Conservation (phyloP, 352 stramenopile species). For the Aphanomyces stellatus region DNA sequence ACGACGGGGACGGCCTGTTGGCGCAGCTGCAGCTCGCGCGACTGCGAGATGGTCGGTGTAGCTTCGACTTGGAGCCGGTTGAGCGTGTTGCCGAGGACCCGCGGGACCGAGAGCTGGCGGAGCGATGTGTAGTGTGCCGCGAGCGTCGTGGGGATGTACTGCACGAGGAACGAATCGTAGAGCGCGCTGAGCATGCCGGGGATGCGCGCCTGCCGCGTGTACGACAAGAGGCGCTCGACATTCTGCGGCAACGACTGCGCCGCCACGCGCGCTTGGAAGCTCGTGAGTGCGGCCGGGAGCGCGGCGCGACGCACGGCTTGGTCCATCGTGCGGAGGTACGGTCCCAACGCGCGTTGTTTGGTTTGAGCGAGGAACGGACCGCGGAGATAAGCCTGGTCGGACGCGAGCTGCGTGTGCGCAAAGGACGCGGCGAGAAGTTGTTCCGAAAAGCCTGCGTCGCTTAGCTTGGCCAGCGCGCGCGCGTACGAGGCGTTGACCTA, state of each 20-base stretch:
- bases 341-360: slow-evolving; percentile 42
- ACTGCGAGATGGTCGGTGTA: slow-evolving; percentile 34
- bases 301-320: slow-evolving; percentile 28
- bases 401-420: slow-evolving; percentile 37
- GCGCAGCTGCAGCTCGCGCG: slow-evolving; percentile 34
- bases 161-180: slow-evolving; percentile 50
- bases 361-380: slow-evolving; percentile 45
- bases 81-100: slow-evolving; percentile 45
- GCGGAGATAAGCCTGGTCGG: slow-evolving; percentile 35
- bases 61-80: slow-evolving; percentile 42
- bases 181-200: slow-evolving; percentile 51
- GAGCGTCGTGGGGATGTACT: slow-evolving; percentile 38
- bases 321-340: slow-evolving; percentile 35
- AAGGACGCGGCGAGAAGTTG: slow-evolving; percentile 50
- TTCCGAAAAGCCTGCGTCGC: slow-evolving; percentile 36
- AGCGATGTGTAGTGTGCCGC: slow-evolving; percentile 23
- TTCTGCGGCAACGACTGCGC: slow-evolving; percentile 36
- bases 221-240: slow-evolving; percentile 39
- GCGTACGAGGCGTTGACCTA: slow-evolving; percentile 51
- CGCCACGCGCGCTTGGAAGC: slow-evolving; percentile 35
- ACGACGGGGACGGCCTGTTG: slow-evolving; percentile 39
- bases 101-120: slow-evolving; percentile 32
- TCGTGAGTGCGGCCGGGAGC: slow-evolving; percentile 31
- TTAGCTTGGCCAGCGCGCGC: slow-evolving; percentile 38
- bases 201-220: slow-evolving; percentile 45